These are phyloP conservation scores for Blastocystis sp. DNA, from an alignment of 352 stramenopile genomes.

Conservation along the genomic window DNA sequence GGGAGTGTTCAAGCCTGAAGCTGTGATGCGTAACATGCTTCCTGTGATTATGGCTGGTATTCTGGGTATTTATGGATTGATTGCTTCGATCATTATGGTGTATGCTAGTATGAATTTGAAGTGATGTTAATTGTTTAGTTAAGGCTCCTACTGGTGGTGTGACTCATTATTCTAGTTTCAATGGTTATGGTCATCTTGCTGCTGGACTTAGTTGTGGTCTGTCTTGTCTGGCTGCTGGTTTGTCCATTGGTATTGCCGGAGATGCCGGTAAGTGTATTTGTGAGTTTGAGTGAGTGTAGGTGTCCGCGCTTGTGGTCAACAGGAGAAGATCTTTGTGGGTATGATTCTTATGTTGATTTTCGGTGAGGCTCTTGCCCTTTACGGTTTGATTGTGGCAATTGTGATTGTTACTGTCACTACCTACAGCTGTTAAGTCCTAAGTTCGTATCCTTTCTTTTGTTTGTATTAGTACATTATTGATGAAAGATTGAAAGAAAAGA, in stretches of 20 bases:
- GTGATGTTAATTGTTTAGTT: conserved; percentile 15
- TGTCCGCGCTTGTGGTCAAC: conserved; percentile 87
- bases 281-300: conserved; percentile 66
- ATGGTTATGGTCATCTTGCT: conserved; percentile 75
- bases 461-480: background rate
- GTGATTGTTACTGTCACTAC: conserved; percentile 70
- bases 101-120: conserved; percentile 52
- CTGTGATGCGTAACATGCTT: conserved; percentile 97
- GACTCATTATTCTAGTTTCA: conserved; percentile 72
- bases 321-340: conserved; percentile 94
- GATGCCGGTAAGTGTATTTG: conserved; percentile 68
- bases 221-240: conserved; percentile 74
- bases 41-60: conserved; percentile 93
- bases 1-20: conserved; percentile 85
- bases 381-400: conserved; percentile 87
- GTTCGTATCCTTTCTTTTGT: background rate
- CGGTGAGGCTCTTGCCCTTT: conserved; percentile 88
- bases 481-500: background rate
- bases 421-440: conserved; percentile 3
- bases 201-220: conserved; percentile 76
- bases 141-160: conserved; percentile 2
- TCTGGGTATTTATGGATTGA: conserved; percentile 80
- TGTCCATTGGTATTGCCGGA: conserved; percentile 79
- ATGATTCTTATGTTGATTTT: conserved; percentile 99
- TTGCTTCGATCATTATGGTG: conserved; percentile 76